Base-by-base conservation (phyloP, 192 early-diverging fungal genomes). In the Coemansia sp. region DNA sequence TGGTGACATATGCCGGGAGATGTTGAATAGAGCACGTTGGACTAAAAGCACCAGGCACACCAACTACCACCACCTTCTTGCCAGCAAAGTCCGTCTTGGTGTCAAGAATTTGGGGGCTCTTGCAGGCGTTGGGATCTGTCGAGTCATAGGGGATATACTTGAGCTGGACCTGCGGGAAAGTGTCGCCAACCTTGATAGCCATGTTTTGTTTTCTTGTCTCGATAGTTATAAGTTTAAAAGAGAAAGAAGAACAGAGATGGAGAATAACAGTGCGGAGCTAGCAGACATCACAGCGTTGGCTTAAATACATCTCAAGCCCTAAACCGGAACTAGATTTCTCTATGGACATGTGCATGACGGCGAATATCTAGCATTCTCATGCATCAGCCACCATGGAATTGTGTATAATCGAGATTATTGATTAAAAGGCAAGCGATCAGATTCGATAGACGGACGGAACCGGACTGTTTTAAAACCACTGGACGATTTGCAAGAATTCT, bases 131-230 rank as follows among this genome's bases (percentile, higher is more conserved):
- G 12, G 86, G 81, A 23, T 79, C 58, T 56, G 56, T 63, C 51
- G 67, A 67, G 63, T 81, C 60, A 32, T 58, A 81, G 29, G 78
- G 78, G 7, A 75, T 57, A 67, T 84, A 86, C 81, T 84, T 86
- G 78, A 86, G 83, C 41, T 64, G 67, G 19, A 84, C 77, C 45
- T 84, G 68, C 47, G 85, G 85, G 47, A 86, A 83, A 24, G 72
- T 74, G 56, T 84, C 81, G 75, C 85, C 85, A 35, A 70, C 71
- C 48, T 70, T 69, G 60, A 79, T 58, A 53, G 60, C 21, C 76
- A 79, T 79, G 32, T 15, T 9, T 48, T 17, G 15, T 8, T 8
- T 56, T 11, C 35, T 49, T 32, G 32, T 32, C 32, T 49, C 6
- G 5, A 19, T n/a, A 49, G 17, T 7, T 49, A 5, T 22, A n/a